A percentile compares a stretch with the other conserved stretches of the same genome.
These are phyloP conservation scores for Inonotus obliquus DNA, from an alignment of 1,284 basidiomycete species.

Conservation along the genomic window DNA sequence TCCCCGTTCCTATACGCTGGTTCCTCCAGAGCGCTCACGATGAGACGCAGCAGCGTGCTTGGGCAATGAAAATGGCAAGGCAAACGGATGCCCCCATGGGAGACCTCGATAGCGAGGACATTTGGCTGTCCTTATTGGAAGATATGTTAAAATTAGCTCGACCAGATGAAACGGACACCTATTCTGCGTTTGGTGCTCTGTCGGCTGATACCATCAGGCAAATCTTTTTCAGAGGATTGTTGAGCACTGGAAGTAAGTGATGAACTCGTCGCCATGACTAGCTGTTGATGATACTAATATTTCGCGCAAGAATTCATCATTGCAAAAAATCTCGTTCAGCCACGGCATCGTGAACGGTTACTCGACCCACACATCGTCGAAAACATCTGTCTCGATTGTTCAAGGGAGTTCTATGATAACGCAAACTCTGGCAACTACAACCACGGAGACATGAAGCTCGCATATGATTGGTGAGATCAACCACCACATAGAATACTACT, in stretches of 20 bases:
- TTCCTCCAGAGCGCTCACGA: constrained; percentile 75
- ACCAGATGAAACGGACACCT: constrained; percentile 53
- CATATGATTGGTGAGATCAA: constrained; percentile 78
- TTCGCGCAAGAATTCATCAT: constrained; percentile 66
- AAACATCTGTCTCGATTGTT: constrained; percentile 73
- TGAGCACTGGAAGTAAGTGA: constrained; percentile 82
- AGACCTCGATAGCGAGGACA: constrained; percentile 56
- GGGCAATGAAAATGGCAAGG: constrained; percentile 84
- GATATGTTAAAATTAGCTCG: constrained; percentile 84
- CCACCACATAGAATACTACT: background rate
- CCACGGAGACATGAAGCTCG: constrained; percentile 90
- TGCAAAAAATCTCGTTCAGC: constrained; percentile 62
- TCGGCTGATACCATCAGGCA: constrained; percentile 64
- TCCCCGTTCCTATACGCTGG: constrained; percentile 76
- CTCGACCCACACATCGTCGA: constrained; percentile 57
- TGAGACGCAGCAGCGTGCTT: constrained; percentile 67
- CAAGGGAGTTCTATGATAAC: constrained; percentile 90
- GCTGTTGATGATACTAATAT: background rate
- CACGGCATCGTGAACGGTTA: constrained; percentile 45
- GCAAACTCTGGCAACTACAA: constrained; percentile 88
- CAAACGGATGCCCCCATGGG: constrained; percentile 55
- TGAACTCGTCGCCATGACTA: background rate
- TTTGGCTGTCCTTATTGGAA: constrained; percentile 82
- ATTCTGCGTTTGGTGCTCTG: constrained; percentile 78
- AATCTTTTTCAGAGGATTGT: constrained; percentile 79